Evolutionary conservation across 208 protist genomes (phyloP).

Genomic region (Leishmania tropica): DNA sequence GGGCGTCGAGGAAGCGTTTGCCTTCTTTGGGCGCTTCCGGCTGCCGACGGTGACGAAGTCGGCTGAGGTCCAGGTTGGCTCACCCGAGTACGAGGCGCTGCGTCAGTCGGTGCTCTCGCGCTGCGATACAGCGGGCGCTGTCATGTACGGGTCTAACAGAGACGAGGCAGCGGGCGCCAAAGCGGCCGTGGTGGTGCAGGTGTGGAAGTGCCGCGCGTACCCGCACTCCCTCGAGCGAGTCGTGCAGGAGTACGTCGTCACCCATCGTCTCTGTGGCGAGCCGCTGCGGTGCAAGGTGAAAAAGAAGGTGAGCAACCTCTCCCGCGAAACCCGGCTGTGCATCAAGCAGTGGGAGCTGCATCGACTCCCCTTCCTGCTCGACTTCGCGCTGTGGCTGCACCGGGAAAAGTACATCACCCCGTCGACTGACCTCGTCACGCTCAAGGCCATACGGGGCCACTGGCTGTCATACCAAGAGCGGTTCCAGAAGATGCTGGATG

Average conservation of each 20-base stretch:
- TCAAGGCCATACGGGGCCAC: slow-evolving; percentile 51
- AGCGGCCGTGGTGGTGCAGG: slow-evolving; percentile 44
- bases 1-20: slow-evolving; percentile 33
- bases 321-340: slow-evolving; percentile 42
- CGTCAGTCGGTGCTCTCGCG: slow-evolving; percentile 37
- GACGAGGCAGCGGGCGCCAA: slow-evolving; percentile 1
- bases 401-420: slow-evolving; percentile 56
- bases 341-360: slow-evolving; percentile 58
- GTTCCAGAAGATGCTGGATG: slow-evolving; percentile 25
- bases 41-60: slow-evolving; percentile 39
- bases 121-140: slow-evolving; percentile 61
- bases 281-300: slow-evolving; percentile 44
- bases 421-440: slow-evolving; percentile 36
- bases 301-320: slow-evolving; percentile 62
- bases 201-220: slow-evolving; percentile 77
- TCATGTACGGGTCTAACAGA: slow-evolving; percentile 63
- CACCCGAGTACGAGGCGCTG: slow-evolving; percentile 42
- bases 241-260: slow-evolving; percentile 78
- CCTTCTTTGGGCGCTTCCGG: slow-evolving; percentile 43
- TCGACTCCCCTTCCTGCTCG: slow-evolving; percentile 54
- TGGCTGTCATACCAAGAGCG: slow-evolving; percentile 70
- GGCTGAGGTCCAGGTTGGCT: slow-evolving; percentile 31
- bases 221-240: slow-evolving; percentile 64
- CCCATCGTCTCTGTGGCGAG: slow-evolving; percentile 52
- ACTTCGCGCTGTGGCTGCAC: slow-evolving; percentile 75